A percentile compares a stretch with the other conserved stretches of the same genome.
Conservation (phyloP, 176 grass and related monocot species). For the Bothriochloa decipiens region DNA sequence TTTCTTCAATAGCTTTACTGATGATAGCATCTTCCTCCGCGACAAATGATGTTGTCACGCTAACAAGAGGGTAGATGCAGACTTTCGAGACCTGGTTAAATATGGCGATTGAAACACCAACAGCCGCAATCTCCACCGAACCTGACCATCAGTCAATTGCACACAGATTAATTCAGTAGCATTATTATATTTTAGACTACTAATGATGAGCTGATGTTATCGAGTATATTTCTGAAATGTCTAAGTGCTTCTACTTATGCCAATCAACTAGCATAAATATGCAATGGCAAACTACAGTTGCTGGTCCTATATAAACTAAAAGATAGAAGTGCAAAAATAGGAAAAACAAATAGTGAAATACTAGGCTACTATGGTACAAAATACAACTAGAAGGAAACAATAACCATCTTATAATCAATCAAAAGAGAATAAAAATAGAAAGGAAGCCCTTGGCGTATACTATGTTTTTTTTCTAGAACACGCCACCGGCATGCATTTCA, state of each 20-base stretch:
- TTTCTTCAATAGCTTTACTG: constrained; percentile 55
- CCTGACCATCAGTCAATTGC: constrained; percentile 44
- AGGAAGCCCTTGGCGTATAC: constrained; percentile 14
- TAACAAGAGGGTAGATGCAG: constrained; percentile 95
- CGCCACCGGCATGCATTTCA: too few relatives aligned
- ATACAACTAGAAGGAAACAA: constrained; percentile 6
- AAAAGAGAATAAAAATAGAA: constrained; percentile 30
- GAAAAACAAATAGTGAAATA: neutral
- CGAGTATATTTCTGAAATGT: constrained; percentile 6
- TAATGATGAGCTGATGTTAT: neutral
- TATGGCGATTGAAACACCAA: constrained; percentile 94
- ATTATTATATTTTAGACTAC: constrained; percentile 16
- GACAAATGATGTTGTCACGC: constrained; percentile 94
- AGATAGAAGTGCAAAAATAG: neutral
- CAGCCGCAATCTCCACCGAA: constrained; percentile 80
- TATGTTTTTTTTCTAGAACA: too few relatives aligned
- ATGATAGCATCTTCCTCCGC: constrained; percentile 99
- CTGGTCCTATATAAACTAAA: neutral
- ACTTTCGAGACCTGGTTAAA: constrained; percentile 98
- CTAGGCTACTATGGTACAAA: neutral
- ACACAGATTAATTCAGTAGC: neutral
- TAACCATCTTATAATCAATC: neutral
- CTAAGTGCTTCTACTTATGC: neutral
- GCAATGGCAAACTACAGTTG: neutral
- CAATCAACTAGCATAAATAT: neutral